Evolutionary conservation across 176 grass and related monocot species (phyloP).

Genomic region (Oryza nivara): DNA sequence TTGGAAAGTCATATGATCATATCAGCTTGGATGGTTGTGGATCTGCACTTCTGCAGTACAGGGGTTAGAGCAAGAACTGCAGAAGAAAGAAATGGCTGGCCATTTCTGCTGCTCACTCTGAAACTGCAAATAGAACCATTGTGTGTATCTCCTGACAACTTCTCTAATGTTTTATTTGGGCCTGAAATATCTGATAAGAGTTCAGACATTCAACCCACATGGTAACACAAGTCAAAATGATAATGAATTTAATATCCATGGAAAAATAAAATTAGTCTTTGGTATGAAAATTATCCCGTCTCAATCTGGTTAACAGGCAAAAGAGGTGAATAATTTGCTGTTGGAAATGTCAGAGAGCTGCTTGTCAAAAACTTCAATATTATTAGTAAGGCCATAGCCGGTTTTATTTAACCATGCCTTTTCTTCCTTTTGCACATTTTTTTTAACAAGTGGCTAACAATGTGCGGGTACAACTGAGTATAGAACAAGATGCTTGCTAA

Average conservation of each 20-base stretch:
- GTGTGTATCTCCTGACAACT: no score
- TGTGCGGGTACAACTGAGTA: background rate
- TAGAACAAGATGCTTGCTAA: background rate
- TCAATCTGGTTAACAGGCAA: background rate
- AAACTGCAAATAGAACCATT: no score
- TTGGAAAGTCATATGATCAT: no score
- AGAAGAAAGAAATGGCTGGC: no score
- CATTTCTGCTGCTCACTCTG: no score
- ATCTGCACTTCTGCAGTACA: no score
- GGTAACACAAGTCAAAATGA: background rate
- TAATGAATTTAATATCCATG: background rate
- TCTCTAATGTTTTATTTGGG: no score
- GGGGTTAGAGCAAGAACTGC: no score
- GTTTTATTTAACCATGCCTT: constrained; percentile 20
- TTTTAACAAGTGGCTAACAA: constrained; percentile 10
- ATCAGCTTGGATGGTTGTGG: no score
- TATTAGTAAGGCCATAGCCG: background rate
- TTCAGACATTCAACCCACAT: no score
- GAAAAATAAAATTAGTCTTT: background rate
- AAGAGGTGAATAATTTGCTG: background rate
- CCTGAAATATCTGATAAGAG: no score
- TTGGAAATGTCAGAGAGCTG: background rate
- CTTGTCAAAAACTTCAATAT: background rate
- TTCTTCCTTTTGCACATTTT: background rate
- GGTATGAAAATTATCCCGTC: background rate